Base-by-base conservation (phyloP, 805 yeast species). In the Pachysolen tannophilus region DNA sequence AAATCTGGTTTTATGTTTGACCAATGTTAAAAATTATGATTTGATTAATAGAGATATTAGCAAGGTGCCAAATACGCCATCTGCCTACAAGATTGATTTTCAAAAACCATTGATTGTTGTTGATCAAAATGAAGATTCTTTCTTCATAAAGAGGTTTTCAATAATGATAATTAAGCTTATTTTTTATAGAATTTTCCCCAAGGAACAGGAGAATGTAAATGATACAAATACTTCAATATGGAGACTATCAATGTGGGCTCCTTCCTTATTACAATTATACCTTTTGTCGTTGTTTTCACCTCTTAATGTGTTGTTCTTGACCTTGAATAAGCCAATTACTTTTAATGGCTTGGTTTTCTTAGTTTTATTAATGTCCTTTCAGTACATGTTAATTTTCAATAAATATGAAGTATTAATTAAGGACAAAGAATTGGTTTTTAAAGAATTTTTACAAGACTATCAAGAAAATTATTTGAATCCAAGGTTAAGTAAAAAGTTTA, bases 161-260 rank as follows among this genome's bases (percentile, higher is more conserved):
- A 23, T 23, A 23, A 23, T 23, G 10, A 23, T 23, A 14, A 14
- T n/a, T n/a, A n/a, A n/a, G 26, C 10, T 23, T 23, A 11, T 11
- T 14, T 14, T 23, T 27, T 32, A 28, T 17, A 19, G 36, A 20
- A 5, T 30, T 4, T 33, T 28, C 25, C 37, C 36, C 9, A 29
- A 28, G 14, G 33, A 28, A 17, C 19, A 16, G 11, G 19, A 18
- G 13, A 15, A 13, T 3, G n/a, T 18, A 20, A 20, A 27, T 10
- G 17, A 10, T n/a, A 7, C n/a, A 18, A 32, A 33, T 6, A 29
- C 20, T 17, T 8, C 26, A 23, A 28, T 21, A 19, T 80, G 81
- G 74, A 69, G 72, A 38, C 51, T 82, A 28, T 58, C 56, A 14
- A 69, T 80, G 33, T 82, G 94, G 94, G 61, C 64, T 28, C 90